These are phyloP conservation scores for Fragilaria radians DNA, from an alignment of 108 stramenopile species.

Conservation along the genomic window DNA sequence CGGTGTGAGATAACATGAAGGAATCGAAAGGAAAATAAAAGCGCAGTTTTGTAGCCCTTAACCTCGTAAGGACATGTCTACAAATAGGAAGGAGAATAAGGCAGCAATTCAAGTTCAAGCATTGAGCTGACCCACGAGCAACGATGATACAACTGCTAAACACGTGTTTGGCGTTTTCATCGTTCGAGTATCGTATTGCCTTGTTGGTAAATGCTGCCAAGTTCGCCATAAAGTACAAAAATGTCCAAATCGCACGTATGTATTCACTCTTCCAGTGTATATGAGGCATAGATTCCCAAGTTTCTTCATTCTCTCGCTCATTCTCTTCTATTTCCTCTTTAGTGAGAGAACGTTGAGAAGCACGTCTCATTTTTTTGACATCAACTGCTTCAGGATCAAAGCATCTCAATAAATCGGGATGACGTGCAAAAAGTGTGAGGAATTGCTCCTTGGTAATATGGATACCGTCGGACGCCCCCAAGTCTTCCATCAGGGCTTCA, in stretches of 20 bases:
- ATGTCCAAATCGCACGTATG: not conserved
- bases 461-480: conserved; percentile 3
- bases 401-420: conserved; percentile 8
- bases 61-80: conserved; percentile 7
- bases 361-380: not conserved
- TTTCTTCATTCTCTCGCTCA: conserved; percentile 5
- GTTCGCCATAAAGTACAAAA: conserved; percentile 8
- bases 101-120: conserved; percentile 5
- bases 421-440: conserved; percentile 6
- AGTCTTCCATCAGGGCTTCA: conserved; percentile 12
- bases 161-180: conserved; percentile 7
- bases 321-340: conserved; percentile 4
- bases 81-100: conserved; percentile 11
- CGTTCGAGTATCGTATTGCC: conserved; percentile 1
- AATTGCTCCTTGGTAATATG: conserved; percentile 9
- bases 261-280: conserved; percentile 3
- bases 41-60: conserved; percentile 1
- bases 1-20: conserved; percentile 1
- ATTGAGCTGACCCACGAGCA: conserved; percentile 8
- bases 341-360: not conserved
- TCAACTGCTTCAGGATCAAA: conserved; percentile 8
- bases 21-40: conserved; percentile 10
- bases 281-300: conserved; percentile 7
- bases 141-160: conserved; percentile 14
- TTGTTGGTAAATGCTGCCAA: conserved; percentile 6